Conservation (phyloP, 73 alveolate species). For the Tetrahymena thermophila region DNA sequence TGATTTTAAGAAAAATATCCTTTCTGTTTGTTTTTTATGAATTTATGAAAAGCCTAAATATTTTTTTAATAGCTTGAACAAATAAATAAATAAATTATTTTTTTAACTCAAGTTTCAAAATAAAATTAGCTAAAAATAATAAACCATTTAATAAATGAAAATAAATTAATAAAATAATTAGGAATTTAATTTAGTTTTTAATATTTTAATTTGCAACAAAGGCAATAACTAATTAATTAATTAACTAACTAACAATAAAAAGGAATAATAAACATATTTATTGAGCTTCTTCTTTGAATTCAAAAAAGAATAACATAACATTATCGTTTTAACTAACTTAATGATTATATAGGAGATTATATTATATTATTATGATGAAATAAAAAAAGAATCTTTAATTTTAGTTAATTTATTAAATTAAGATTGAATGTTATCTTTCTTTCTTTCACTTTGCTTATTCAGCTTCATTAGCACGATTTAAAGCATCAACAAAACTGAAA, state of each 20-base stretch:
- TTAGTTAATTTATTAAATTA: background rate
- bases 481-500: constrained; percentile 61
- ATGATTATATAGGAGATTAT: background rate
- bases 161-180: too few relatives aligned
- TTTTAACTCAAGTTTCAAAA: too few relatives aligned
- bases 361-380: background rate
- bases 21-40: too few relatives aligned
- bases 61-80: too few relatives aligned
- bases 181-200: too few relatives aligned
- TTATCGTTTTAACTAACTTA: background rate
- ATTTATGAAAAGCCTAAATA: too few relatives aligned
- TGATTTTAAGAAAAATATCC: too few relatives aligned
- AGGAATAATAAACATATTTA: background rate
- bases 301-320: background rate
- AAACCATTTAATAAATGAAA: too few relatives aligned
- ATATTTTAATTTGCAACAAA: background rate
- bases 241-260: too few relatives aligned
- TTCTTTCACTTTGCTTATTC: background rate
- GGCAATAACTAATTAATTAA: background rate
- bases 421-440: background rate
- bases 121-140: too few relatives aligned
- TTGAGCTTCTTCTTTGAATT: background rate
- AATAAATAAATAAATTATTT: too few relatives aligned
- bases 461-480: constrained; percentile 30
- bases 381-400: background rate